Base-by-base conservation (phyloP, 768 basidiomycete genomes). In the Albatrellus ellisii region DNA sequence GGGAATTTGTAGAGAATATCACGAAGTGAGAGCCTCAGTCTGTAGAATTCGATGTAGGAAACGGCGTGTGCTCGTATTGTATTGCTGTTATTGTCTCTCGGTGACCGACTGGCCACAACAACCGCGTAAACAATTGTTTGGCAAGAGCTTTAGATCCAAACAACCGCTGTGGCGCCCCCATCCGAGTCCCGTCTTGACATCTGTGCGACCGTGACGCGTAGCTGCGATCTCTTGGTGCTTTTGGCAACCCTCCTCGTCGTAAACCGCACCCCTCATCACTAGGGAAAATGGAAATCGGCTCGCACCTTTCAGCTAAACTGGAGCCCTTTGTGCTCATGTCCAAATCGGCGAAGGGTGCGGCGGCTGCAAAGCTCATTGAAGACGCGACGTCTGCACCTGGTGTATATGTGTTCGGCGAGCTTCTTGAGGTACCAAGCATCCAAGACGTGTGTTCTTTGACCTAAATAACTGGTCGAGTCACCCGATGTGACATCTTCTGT, bases 251-350 rank as follows among this genome's bases (percentile, higher is more conserved):
- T 12, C 14, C 20, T 21, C 35, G 25, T 21, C 35, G 25, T 14
- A 6, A 12, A 3, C 34, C 15, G 17, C 4, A 36, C 22, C 18
- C 34, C 14, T 9, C 4, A 21, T 36, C 15, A 39, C 4, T 20
- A 15, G 25, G 4, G 18, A 48, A 25, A 27, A 81, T 81, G 77
- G 79, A 83, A 49, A 58, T 79, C 6, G 75, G 75, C 44, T 62
- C 70, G 21, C 74, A 75, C 54, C 75, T 76, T 42, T 58, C 73
- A 4, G 65, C 76, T 12, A 86, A 81, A 51, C 69, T 90, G 9
- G 91, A 97, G 62, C 89, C 90, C 0, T 95, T 84, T 60, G 59
- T 95, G 32, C 73, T 97, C 46, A 88, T 97, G 64, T 88, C 82
- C 3, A 91, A 92, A 57, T 85, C 86, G 0, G 75, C 85, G 8